Conservation (phyloP, 1,284 basidiomycete genomes). For the Phenoliferia sp. region DNA sequence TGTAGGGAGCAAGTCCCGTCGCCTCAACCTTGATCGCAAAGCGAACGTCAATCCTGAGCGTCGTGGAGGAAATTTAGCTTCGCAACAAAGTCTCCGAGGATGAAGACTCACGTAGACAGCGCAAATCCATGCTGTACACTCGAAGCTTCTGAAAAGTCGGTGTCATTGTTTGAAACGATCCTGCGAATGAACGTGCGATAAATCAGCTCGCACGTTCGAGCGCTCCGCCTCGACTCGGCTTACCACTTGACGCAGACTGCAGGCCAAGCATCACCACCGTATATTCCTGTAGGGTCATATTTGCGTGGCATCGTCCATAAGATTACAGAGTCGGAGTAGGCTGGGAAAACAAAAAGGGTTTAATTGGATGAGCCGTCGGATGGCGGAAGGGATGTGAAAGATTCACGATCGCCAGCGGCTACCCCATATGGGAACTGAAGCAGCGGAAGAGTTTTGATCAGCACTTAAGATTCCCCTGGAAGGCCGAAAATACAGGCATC, state of each 20-base stretch:
- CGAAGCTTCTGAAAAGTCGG: constrained; percentile 37
- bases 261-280: constrained; percentile 14
- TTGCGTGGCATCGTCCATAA: constrained; percentile 52
- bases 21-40: constrained; percentile 63
- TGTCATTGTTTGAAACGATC: constrained; percentile 55
- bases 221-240: constrained; percentile 40
- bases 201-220: too few relatives aligned
- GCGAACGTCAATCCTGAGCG: constrained; percentile 52
- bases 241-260: constrained; percentile 15
- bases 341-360: not conserved
- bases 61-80: constrained; percentile 49
- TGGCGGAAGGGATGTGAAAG: not conserved
- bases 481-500: too few relatives aligned
- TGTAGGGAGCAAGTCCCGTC: constrained; percentile 52
- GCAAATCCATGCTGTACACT: constrained; percentile 9
- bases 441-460: too few relatives aligned
- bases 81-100: too few relatives aligned
- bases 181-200: too few relatives aligned
- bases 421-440: constrained; percentile 45
- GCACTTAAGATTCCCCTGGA: constrained; percentile 37
- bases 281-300: too few relatives aligned
- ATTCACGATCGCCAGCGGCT: constrained; percentile 52
- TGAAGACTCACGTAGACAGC: not conserved
- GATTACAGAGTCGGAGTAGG: constrained; percentile 54
- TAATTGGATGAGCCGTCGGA: not conserved